A percentile compares a stretch with the other conserved stretches of the same genome.
These are phyloP conservation scores for Aspergillus intermedius DNA, from an alignment of 2,329 filamentous ascomycete genomes.

Conservation along the genomic window DNA sequence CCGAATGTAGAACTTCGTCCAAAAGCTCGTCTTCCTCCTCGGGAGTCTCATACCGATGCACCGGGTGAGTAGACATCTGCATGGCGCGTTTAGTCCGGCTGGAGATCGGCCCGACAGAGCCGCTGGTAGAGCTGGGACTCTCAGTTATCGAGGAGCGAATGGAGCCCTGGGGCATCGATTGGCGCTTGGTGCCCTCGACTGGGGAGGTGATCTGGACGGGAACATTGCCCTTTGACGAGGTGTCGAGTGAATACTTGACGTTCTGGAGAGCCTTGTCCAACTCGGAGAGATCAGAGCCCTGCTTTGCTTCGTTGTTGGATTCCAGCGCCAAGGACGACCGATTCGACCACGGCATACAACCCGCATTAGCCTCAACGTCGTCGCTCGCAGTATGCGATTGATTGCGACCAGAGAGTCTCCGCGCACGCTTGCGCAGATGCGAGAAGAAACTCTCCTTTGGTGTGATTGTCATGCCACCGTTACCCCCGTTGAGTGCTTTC, in stretches of 20 bases:
- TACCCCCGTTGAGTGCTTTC: slow-evolving; percentile 77
- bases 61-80: slow-evolving; percentile 61
- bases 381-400: slow-evolving; percentile 76
- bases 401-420: slow-evolving; percentile 85
- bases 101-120: slow-evolving; percentile 53
- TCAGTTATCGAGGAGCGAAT: slow-evolving; percentile 24
- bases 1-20: slow-evolving; percentile 77
- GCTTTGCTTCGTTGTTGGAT: slow-evolving; percentile 41
- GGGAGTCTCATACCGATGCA: slow-evolving; percentile 84
- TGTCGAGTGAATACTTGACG: slow-evolving; percentile 54
- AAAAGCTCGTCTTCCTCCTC: slow-evolving; percentile 95
- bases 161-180: slow-evolving; percentile 33
- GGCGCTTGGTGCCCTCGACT: slow-evolving; percentile 29
- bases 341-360: slow-evolving; percentile 84
- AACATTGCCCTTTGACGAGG: slow-evolving; percentile 30
- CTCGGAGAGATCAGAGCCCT: slow-evolving; percentile 51
- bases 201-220: slow-evolving; percentile 31
- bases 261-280: slow-evolving; percentile 56
- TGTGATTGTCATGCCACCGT: slow-evolving; percentile 66
- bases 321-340: slow-evolving; percentile 78
- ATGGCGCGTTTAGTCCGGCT: slow-evolving; percentile 75
- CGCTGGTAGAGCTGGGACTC: slow-evolving; percentile 20
- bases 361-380: slow-evolving; percentile 86
- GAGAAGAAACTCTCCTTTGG: slow-evolving; percentile 98
- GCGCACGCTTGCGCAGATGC: slow-evolving; percentile 85